These are phyloP conservation scores for Agaricus bisporus DNA, from an alignment of 768 basidiomycete species.

Conservation along the genomic window DNA sequence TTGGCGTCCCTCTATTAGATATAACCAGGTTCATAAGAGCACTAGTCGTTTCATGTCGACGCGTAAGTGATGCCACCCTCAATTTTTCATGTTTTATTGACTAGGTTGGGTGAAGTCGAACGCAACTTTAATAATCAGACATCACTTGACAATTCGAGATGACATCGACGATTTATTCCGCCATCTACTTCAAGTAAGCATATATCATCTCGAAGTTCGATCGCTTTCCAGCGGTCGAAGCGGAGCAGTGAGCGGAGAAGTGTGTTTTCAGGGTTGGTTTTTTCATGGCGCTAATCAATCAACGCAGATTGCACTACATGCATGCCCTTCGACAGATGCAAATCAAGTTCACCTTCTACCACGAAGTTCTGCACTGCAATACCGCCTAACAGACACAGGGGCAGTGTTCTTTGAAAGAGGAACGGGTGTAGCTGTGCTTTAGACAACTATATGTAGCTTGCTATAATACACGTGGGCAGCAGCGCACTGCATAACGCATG, in stretches of 20 bases:
- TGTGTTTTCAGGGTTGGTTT: slow-evolving; percentile 19
- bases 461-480: slow-evolving; percentile 5
- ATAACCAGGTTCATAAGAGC: slow-evolving; percentile 57
- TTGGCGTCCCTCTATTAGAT: slow-evolving; percentile 48
- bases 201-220: slow-evolving; percentile 67
- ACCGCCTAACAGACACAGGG: slow-evolving; percentile 60
- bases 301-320: slow-evolving; percentile 54
- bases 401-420: slow-evolving; percentile 71
- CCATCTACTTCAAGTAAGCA: slow-evolving; percentile 52
- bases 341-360: slow-evolving; percentile 36
- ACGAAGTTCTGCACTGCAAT: slow-evolving; percentile 58
- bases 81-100: not conserved
- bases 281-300: not conserved
- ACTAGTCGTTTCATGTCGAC: slow-evolving; percentile 45
- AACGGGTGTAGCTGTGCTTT: slow-evolving; percentile 60
- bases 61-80: slow-evolving; percentile 30
- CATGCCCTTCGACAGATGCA: slow-evolving; percentile 33
- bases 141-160: slow-evolving; percentile 49
- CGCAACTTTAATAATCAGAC: slow-evolving; percentile 54
- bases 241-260: slow-evolving; percentile 75
- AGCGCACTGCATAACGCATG: slow-evolving; percentile 2
- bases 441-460: not conserved
- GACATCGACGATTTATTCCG: slow-evolving; percentile 59
- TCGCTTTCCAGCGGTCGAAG: slow-evolving; percentile 72
- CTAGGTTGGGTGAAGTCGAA: slow-evolving; percentile 30